A percentile compares a stretch with the other conserved stretches of the same genome.
Evolutionary conservation across 2,329 filamentous ascomycete species (phyloP).

Genomic region (Neoscytalidium dimidiatum): DNA sequence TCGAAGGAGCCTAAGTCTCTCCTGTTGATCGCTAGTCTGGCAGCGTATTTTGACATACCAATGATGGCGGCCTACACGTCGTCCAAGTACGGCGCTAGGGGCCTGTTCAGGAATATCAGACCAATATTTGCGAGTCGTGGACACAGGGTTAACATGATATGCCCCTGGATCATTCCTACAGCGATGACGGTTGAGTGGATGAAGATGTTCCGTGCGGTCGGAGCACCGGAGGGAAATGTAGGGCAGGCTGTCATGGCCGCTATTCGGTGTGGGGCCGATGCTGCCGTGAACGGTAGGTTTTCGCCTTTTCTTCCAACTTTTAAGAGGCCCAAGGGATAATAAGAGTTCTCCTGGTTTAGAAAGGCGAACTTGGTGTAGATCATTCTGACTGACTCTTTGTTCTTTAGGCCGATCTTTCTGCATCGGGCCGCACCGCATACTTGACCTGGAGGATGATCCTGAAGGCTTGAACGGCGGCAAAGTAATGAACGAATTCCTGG

Average conservation of each 20-base stretch:
- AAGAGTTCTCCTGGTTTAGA: too few relatives aligned
- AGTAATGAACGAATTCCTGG: neutral
- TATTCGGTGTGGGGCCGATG: neutral
- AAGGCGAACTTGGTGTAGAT: neutral
- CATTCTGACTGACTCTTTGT: neutral
- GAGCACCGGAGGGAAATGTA: neutral
- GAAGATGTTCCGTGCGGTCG: conserved; percentile 8
- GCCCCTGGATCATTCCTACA: conserved; percentile 31
- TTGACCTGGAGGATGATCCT: conserved; percentile 5
- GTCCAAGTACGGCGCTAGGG: conserved; percentile 33
- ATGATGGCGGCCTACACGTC: conserved; percentile 29
- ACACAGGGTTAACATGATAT: conserved; percentile 29
- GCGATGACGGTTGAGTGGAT: conserved; percentile 19
- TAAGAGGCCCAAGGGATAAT: neutral
- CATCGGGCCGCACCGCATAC: neutral
- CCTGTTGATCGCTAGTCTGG: conserved; percentile 28
- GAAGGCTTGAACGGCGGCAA: neutral
- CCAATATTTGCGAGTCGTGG: conserved; percentile 19
- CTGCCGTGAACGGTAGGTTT: neutral
- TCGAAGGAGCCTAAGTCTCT: conserved; percentile 22
- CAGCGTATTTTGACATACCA: conserved; percentile 30
- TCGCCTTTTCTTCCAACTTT: neutral
- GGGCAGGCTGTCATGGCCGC: neutral
- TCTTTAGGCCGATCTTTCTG: conserved; percentile 1
- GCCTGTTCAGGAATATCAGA: conserved; percentile 29